Base-by-base conservation (phyloP, 352 stramenopile species). In the Albugo laibachii region DNA sequence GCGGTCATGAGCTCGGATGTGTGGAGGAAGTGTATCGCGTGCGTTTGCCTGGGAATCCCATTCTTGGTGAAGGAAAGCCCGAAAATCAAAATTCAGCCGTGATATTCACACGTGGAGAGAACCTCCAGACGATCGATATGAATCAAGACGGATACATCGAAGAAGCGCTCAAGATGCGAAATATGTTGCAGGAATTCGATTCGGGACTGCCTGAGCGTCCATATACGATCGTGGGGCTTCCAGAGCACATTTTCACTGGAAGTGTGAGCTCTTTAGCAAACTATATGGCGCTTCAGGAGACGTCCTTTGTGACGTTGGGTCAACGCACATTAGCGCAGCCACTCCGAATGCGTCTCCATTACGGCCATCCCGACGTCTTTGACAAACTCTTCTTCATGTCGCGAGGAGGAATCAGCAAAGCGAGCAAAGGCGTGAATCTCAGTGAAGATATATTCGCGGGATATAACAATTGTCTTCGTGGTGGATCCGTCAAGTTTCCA, bases 311-410 rank as follows among this genome's bases (percentile, higher is more conserved):
- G 43, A 98, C 95, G 18, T 58, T 99, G 13, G 95, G 92, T 13
- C 95, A 99, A 62, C 88, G 95, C 36, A 96, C 97, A 15, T 65
- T 99, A 14, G 93, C 92, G 11, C 83, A 87, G 15, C 95, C 94
- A 10, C 65, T 99, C 41, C 86, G 92, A 21, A 95, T 98, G 57
- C 84, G 95, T 56, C 65, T 98, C 40, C 95, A 99, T 57, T 99
- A 99, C 57, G 95, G 95, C 41, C 95, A 99, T 57, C 95, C 95
- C 3, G 95, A 99, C 70, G 75, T 99, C 20, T 99, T 99, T 60
- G 96, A 99, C 65, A 99, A 99, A 62, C 58, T 99, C 6, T 99
- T 98, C 57, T 98, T 98, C 67, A 98, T 98, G 60, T 97, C 93
- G 18, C 79, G 93, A 41, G 95, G 95, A 47, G 95, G 95, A n/a